Evolutionary conservation across 2,329 filamentous ascomycete genomes (phyloP).

Genomic region (Ophiosphaerella narmari): DNA sequence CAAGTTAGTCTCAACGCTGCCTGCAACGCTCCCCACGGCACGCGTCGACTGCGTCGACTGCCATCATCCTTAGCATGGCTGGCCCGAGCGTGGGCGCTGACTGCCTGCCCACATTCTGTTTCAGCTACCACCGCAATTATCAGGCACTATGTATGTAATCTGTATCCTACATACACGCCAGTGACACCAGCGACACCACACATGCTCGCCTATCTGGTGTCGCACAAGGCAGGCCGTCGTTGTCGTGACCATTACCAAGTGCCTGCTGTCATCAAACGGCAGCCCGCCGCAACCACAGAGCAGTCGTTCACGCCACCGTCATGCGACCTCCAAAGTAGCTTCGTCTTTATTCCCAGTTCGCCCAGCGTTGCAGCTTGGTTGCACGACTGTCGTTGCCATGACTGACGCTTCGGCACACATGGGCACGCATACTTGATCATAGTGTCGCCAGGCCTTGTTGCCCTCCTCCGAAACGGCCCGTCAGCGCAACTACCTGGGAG

Average conservation of each 20-base stretch:
- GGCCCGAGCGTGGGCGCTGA: neutral
- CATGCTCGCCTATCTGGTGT: too few species aligned
- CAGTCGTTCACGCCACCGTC: constrained; percentile 18
- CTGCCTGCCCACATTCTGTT: constrained; percentile 1
- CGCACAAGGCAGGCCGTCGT: neutral
- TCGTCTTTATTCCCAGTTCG: neutral
- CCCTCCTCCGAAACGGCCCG: constrained; percentile 5
- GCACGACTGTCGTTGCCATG: constrained; percentile 1
- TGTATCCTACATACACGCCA: too few species aligned
- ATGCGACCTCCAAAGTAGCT: constrained; percentile 6
- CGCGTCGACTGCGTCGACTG: too few species aligned
- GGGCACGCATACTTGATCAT: neutral
- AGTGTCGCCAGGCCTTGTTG: constrained; percentile 12
- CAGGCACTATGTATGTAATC: too few species aligned
- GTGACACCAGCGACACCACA: too few species aligned
- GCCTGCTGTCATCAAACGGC: too few species aligned
- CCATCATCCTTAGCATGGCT: neutral
- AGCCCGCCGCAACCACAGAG: neutral
- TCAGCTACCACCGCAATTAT: neutral
- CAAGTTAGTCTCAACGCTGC: too few species aligned
- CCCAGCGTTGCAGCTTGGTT: constrained; percentile 11
- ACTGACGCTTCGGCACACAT: neutral
- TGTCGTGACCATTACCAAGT: neutral
- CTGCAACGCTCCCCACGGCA: too few species aligned
- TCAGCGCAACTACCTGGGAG: neutral